phyloP scores from a whole-genome alignment of 495 filamentous ascomycete species.

The Trichoderma virens region DNA sequence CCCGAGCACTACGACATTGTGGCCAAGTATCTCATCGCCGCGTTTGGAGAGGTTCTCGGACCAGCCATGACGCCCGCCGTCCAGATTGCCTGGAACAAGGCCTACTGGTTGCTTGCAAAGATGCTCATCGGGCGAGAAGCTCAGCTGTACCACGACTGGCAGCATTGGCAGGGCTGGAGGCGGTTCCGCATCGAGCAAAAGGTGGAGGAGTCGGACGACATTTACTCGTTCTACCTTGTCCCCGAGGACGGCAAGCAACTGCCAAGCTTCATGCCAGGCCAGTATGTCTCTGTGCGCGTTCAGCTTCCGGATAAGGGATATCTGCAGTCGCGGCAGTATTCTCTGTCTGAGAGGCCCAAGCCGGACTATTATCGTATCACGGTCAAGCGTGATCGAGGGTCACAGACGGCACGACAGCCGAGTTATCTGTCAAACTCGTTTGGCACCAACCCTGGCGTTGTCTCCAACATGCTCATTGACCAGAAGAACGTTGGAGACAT shows the following conservation, averaged over 20 bases:
- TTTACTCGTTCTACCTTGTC: conserved; percentile 63
- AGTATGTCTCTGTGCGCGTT: conserved; percentile 59
- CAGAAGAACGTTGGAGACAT: conserved; percentile 48
- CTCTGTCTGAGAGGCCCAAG: conserved; percentile 54
- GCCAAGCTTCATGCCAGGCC: conserved; percentile 56
- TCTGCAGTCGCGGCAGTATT: conserved; percentile 64
- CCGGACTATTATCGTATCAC: conserved; percentile 59
- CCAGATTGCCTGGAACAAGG: conserved; percentile 56
- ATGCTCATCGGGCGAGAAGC: conserved; percentile 60
- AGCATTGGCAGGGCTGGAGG: conserved; percentile 56
- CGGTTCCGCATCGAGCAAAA: conserved; percentile 59
- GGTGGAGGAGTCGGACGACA: conserved; percentile 53
- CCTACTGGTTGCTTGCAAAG: conserved; percentile 65
- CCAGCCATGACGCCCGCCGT: conserved; percentile 57
- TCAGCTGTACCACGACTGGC: conserved; percentile 49
- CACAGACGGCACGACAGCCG: conserved; percentile 22
- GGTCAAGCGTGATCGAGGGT: conserved; percentile 57
- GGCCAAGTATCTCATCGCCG: conserved; percentile 55
- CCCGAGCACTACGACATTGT: conserved; percentile 65
- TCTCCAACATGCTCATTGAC: conserved; percentile 65
- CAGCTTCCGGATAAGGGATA: conserved; percentile 49
- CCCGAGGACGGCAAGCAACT: conserved; percentile 55
- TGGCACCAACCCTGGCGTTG: conserved; percentile 46
- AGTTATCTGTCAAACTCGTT: conserved; percentile 30
- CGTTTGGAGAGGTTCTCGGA: conserved; percentile 60